Base-by-base conservation (phyloP, 805 yeast species). In the Candida palmyrensis region DNA sequence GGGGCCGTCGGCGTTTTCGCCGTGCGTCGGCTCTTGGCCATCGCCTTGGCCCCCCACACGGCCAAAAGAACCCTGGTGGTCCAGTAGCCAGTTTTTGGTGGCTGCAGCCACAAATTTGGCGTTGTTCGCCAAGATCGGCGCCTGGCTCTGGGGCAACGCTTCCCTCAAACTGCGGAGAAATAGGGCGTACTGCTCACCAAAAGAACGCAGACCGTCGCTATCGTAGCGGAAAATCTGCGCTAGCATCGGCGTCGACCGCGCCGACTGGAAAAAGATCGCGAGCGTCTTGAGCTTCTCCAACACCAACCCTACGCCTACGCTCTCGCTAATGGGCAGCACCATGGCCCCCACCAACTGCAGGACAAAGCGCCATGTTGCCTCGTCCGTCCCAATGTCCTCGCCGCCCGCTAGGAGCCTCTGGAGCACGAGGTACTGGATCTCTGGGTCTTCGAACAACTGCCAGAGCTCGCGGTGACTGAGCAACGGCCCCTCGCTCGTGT, bases 31-130 rank as follows among this genome's bases (percentile, higher is more conserved):
- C n/a, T n/a, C n/a, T n/a, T n/a, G n/a, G n/a, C n/a, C n/a, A n/a
- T n/a, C n/a, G n/a, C n/a, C n/a, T n/a, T n/a, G n/a, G n/a, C n/a
- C n/a, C n/a, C n/a, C n/a, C n/a, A n/a, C n/a, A n/a, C n/a, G n/a
- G n/a, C n/a, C n/a, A n/a, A n/a, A n/a, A n/a, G n/a, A n/a, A n/a
- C n/a, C n/a, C n/a, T n/a, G 24, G 24, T n/a, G n/a, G 10, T n/a
- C n/a, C 24, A 21, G 24, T n/a, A 21, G 11, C 24, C n/a, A 25
- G 10, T 25, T 25, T 25, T 9, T 14, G 2, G 49, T 40, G 6
- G 51, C 33, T 7, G 49, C 64, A 20, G 59, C 51, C 20, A 62
- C 51, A 38, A 54, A 64, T 36, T 48, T 49, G 14, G 57, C 33
- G 40, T 63, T 63, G 38, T 63, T 63, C 10, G 38, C 29, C 25